Base-by-base conservation (phyloP, 2,329 filamentous ascomycete species). In the Epichloe gansuensis region DNA sequence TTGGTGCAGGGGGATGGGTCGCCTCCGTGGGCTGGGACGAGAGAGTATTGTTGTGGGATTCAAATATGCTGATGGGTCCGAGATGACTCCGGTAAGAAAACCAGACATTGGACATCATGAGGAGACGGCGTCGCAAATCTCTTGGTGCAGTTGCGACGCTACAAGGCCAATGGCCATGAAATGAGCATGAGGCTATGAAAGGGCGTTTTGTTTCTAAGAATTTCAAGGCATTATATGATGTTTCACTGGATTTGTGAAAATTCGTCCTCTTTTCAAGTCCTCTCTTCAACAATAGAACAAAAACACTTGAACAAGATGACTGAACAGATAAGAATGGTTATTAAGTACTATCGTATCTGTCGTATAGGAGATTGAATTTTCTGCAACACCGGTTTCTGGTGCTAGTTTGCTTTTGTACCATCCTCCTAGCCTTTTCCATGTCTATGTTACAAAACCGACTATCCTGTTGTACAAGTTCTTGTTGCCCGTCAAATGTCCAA, bases 1-100 rank as follows among this genome's bases (percentile, higher is more conserved):
- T 98, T 67, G 93, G 93, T 4, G 85, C 82, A 25, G 90, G 95
- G 57, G 93, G 93, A 5, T 98, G 93, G 93, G 90, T 90, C 59
- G 90, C 93, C 2, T 94, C 87, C 56, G 87, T 86, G 2, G 90
- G 89, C 1, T 98, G 93, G 93, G 93, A 98, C 62, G 89, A 96
- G 71, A 78, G 82, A 60, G 77, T 98, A 11, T 73, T 94, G 60
- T 80, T 98, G 5, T 98, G 91, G 91, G 93, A 98, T 72, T 87
- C 90, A 40, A 82, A 76, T 55, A 69, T 72, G 57, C 57, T 78
- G 39, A 64, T 68, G 63, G 63, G 54, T 4, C 58, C 59, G 41
- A 57, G 61, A 54, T 65, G 42, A 56, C 12, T 34, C 7, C 3
- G 8, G 13, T 25, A 43, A 36, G 5, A 12, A 8, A 1, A 8